Base-by-base conservation (phyloP, 306 rosid genomes). In the Herpetospermum pedunculosum region DNA sequence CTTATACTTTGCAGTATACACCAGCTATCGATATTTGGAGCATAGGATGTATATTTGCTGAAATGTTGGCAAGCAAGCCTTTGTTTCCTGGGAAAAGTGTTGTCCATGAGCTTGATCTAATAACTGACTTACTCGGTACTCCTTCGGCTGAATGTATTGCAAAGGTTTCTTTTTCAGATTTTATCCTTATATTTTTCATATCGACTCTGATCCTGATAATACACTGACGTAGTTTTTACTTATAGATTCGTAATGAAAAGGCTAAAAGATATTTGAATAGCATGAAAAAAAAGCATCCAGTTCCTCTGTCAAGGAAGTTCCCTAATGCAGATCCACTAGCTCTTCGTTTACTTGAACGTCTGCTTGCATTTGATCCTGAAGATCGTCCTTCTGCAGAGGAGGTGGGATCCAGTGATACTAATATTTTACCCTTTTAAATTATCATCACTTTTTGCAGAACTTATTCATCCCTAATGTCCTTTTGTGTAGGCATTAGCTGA, bases 11-110 rank as follows among this genome's bases (percentile, higher is more conserved):
- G 79, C 83, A 88, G 92, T 88, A 88, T 74, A 88, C 92, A 65
- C 89, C 87, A 47, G 92, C 85, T 59, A 77, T 88, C 58, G 92
- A 88, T 68, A 88, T 88, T 73, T 88, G 92, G 92, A 88, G 92
- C 85, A 83, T 85, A 74, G 92, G 92, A 78, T 88, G 89, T 40
- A 88, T 88, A 74, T 88, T 86, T 84, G 93, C 90, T 12, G 93
- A 88, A 76, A 81, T 86, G 90, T 79, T 88, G 21, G 70, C 80
- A 2, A 85, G 93, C 67, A 81, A 81, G 77, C 90, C 93, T 1
- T 70, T 88, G 76, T 86, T 88, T 81, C 88, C 93, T 30, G 90
- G 93, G 50, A 86, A 82, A 47, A 88, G 82, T 77, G 93, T 77
- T 78, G 88, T 73, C 47, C 86, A 88, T 82, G 84, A 88, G 76